A percentile compares a stretch with the other conserved stretches of the same genome.
Evolutionary conservation across 2,329 filamentous ascomycete genomes (phyloP).

Genomic region (Neoarthrinium moseri): DNA sequence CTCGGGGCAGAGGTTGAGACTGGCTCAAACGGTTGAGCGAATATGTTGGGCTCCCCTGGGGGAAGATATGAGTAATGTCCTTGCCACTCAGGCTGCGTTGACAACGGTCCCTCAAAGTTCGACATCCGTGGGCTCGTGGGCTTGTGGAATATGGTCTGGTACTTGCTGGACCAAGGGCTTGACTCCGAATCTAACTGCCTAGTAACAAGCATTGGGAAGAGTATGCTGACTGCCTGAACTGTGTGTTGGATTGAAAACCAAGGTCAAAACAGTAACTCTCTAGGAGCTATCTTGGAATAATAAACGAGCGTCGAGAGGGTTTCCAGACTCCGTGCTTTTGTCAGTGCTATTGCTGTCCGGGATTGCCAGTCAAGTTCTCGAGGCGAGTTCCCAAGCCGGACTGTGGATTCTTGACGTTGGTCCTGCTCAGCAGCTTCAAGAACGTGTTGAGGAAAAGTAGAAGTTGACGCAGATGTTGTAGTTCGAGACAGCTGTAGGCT

Average conservation of each 20-base stretch:
- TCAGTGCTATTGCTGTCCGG: too few species aligned
- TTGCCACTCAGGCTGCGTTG: conserved; percentile 57
- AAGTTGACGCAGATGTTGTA: too few species aligned
- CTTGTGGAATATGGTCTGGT: conserved; percentile 45
- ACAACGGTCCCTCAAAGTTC: conserved; percentile 51
- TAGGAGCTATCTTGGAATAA: not conserved
- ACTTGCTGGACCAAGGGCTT: conserved; percentile 56
- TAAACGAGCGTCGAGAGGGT: not conserved
- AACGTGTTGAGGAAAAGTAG: too few species aligned
- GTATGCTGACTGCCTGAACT: conserved; percentile 16
- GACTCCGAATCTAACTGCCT: conserved; percentile 53
- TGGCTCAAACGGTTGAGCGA: conserved; percentile 44
- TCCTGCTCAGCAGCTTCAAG: not conserved
- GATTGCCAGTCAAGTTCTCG: not conserved
- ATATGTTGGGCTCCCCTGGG: conserved; percentile 42
- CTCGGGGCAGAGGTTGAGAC: conserved; percentile 32
- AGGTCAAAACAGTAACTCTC: too few species aligned
- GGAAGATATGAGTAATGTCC: conserved; percentile 52
- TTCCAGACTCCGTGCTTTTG: too few species aligned
- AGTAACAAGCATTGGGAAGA: conserved; percentile 55
- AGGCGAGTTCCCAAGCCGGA: not conserved
- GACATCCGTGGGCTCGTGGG: conserved; percentile 55
- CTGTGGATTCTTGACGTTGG: not conserved
- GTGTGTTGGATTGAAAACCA: too few species aligned
- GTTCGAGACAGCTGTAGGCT: too few species aligned